Evolutionary conservation across 768 basidiomycete genomes (phyloP).

Genomic region (Russula compacta): DNA sequence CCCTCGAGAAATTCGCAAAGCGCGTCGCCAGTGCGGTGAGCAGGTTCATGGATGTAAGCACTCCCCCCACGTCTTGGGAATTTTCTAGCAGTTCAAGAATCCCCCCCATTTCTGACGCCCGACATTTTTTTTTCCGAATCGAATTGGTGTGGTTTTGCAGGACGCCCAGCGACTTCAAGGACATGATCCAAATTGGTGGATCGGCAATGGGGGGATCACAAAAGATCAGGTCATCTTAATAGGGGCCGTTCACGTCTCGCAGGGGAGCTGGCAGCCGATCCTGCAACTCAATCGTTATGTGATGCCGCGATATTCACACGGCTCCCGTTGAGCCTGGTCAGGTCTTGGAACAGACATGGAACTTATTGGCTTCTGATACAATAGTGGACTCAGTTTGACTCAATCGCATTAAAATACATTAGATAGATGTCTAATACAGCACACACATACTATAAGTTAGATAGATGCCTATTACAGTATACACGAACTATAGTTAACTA

Average conservation of each 20-base stretch:
- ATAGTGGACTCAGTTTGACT: no score
- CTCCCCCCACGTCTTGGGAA: no score
- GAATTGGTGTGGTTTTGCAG: background rate
- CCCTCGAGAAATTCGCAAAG: background rate
- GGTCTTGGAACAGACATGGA: no score
- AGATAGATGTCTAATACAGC: no score
- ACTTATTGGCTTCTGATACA: no score
- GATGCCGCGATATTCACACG: background rate
- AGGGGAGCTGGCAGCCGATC: constrained; percentile 16
- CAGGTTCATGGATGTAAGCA: constrained; percentile 7
- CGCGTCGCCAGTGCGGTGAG: constrained; percentile 2
- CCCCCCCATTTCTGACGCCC: no score
- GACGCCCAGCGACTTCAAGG: background rate
- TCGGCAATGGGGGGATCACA: background rate
- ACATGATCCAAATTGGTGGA: background rate
- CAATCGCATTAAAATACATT: no score
- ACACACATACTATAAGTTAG: no score
- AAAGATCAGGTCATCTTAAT: background rate
- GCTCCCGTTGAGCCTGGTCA: background rate
- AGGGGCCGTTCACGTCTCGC: constrained; percentile 7
- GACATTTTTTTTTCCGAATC: background rate
- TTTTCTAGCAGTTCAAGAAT: no score
- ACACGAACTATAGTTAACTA: no score
- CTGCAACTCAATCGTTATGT: constrained; percentile 9
- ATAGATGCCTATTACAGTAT: no score